phyloP scores from a whole-genome alignment of 768 basidiomycete species.

The Auricularia auricula-judae region DNA sequence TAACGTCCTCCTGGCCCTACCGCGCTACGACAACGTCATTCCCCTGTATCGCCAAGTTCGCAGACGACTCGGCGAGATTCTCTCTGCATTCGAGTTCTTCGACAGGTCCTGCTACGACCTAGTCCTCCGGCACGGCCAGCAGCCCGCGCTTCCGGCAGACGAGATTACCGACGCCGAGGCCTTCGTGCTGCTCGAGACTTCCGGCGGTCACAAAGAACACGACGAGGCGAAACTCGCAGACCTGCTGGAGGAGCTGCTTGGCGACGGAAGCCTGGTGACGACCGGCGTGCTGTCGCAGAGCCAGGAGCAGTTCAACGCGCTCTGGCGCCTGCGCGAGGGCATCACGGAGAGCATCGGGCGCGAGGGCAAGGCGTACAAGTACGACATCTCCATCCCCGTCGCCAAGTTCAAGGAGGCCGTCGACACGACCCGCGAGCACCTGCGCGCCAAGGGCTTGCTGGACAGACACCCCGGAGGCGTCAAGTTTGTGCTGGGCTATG shows the following conservation, averaged over 20 bases:
- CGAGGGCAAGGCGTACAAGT: slow-evolving; percentile 93
- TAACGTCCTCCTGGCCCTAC: slow-evolving; percentile 84
- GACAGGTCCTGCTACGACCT: slow-evolving; percentile 80
- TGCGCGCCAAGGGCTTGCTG: slow-evolving; percentile 36
- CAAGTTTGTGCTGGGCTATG: slow-evolving; percentile 82
- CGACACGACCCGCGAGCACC: slow-evolving; percentile 61
- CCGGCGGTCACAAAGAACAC: slow-evolving; percentile 84
- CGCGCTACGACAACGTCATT: slow-evolving; percentile 77
- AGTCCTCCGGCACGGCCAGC: slow-evolving; percentile 73
- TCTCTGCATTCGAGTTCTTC: slow-evolving; percentile 82
- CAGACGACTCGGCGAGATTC: slow-evolving; percentile 5
- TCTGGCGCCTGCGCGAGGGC: slow-evolving; percentile 90
- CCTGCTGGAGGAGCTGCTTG: slow-evolving; percentile 10
- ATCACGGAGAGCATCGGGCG: slow-evolving; percentile 88
- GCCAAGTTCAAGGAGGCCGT: slow-evolving; percentile 81
- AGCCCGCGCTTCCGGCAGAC: slow-evolving; percentile 59
- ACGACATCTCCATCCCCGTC: slow-evolving; percentile 86
- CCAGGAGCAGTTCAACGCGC: slow-evolving; percentile 73
- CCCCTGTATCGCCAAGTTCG: slow-evolving; percentile 61
- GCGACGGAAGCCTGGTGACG: slow-evolving; percentile 65
- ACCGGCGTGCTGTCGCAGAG: slow-evolving; percentile 90
- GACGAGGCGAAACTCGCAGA: slow-evolving; percentile 51
- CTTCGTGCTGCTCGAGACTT: slow-evolving; percentile 91
- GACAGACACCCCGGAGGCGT: slow-evolving; percentile 64
- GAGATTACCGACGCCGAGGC: slow-evolving; percentile 72